These are phyloP conservation scores for Pilasporangium apinafurcum DNA, from an alignment of 352 stramenopile genomes.

Conservation along the genomic window DNA sequence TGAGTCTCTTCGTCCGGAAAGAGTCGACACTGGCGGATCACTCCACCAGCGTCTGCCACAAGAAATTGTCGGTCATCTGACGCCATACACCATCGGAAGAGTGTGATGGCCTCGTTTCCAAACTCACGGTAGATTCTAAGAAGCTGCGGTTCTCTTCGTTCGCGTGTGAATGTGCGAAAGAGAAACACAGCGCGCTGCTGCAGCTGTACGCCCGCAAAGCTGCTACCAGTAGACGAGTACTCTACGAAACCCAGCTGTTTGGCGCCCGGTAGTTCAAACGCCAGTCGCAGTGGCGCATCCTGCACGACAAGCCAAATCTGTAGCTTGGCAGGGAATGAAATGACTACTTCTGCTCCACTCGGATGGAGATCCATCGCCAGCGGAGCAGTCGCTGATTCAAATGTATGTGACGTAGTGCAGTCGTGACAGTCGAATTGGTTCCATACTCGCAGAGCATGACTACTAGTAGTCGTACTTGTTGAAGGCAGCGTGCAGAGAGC, in stretches of 20 bases:
- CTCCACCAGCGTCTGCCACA: slow-evolving; percentile 15
- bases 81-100: slow-evolving; percentile 38
- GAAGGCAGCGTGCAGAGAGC: slow-evolving; percentile 29
- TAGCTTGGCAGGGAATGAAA: slow-evolving; percentile 47
- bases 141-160: slow-evolving; percentile 42
- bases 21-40: slow-evolving; percentile 37
- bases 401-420: slow-evolving; percentile 42
- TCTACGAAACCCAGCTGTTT: slow-evolving; percentile 56
- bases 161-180: slow-evolving; percentile 33
- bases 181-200: slow-evolving; percentile 36
- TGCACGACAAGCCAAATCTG: slow-evolving; percentile 59
- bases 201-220: slow-evolving; percentile 35
- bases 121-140: slow-evolving; percentile 41
- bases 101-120: slow-evolving; percentile 21
- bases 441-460: slow-evolving; percentile 53
- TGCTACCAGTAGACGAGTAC: slow-evolving; percentile 53
- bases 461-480: too few relatives aligned
- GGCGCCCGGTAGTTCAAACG: slow-evolving; percentile 52
- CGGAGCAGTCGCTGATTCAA: slow-evolving; percentile 31
- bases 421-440: slow-evolving; percentile 49
- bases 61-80: slow-evolving; percentile 52
- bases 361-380: slow-evolving; percentile 56
- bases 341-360: slow-evolving; percentile 35
- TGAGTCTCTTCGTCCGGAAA: slow-evolving; percentile 22
- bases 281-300: slow-evolving; percentile 48